These are phyloP conservation scores for Monascus purpureus DNA, from an alignment of 495 filamentous ascomycete species.

Conservation along the genomic window DNA sequence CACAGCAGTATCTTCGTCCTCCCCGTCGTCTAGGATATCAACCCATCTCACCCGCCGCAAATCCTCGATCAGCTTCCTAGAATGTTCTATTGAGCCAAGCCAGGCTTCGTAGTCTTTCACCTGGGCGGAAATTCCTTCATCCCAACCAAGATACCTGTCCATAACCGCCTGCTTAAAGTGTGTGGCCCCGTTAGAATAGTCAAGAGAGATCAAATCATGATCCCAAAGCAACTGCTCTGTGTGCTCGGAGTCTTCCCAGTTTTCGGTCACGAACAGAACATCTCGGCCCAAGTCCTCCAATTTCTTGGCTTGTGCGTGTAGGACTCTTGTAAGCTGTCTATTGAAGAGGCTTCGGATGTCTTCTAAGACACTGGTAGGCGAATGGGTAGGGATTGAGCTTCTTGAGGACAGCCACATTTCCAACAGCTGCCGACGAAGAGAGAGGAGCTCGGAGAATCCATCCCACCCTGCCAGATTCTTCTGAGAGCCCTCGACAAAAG, in stretches of 20 bases:
- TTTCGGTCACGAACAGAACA: constrained; percentile 26
- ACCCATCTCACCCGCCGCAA: constrained; percentile 60
- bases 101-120: constrained; percentile 52
- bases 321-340: constrained; percentile 40
- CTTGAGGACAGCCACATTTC: constrained; percentile 55
- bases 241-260: constrained; percentile 39
- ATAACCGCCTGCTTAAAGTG: constrained; percentile 39
- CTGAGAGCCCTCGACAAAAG: constrained; percentile 45
- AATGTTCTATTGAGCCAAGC: constrained; percentile 46
- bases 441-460: constrained; percentile 53
- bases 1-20: constrained; percentile 54
- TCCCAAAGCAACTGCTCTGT: constrained; percentile 46
- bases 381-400: constrained; percentile 25
- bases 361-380: constrained; percentile 47
- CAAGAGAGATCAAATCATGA: constrained; percentile 33
- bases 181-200: constrained; percentile 39
- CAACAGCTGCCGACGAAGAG: constrained; percentile 53
- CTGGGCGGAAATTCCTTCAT: constrained; percentile 44
- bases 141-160: constrained; percentile 47
- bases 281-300: constrained; percentile 46
- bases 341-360: constrained; percentile 57
- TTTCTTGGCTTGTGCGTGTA: constrained; percentile 42
- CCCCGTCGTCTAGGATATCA: constrained; percentile 60
- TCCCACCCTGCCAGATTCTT: constrained; percentile 37
- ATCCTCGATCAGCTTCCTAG: constrained; percentile 46